Conservation (phyloP, 2,329 filamentous ascomycete species). For the Lasiodiplodia hormozganensis region DNA sequence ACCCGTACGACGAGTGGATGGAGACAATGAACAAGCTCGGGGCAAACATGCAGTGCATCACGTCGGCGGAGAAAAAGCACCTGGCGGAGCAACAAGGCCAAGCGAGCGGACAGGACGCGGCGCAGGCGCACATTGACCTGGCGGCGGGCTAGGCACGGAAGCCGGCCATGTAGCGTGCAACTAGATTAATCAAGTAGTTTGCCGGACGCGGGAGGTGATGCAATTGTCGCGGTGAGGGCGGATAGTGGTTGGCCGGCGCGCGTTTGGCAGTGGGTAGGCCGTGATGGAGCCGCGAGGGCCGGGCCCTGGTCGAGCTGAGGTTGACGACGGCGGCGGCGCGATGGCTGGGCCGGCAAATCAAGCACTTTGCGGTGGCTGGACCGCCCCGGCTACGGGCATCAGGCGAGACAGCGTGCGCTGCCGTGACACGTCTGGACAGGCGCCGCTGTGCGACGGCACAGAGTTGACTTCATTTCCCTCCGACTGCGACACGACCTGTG, state of each 20-base stretch:
- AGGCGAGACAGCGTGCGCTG: slow-evolving; percentile 15
- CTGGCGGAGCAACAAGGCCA: slow-evolving; percentile 52
- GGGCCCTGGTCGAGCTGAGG: slow-evolving; percentile 25
- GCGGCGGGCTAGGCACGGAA: slow-evolving; percentile 38
- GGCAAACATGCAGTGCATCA: slow-evolving; percentile 88
- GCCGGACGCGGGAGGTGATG: slow-evolving; percentile 26
- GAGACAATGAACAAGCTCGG: slow-evolving; percentile 95
- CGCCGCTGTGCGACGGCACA: slow-evolving; percentile 4
- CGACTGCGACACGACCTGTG: neutral
- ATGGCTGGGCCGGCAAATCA: neutral
- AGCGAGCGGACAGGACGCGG: slow-evolving; percentile 10
- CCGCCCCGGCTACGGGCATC: slow-evolving; percentile 8
- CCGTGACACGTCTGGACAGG: neutral
- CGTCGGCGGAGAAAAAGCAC: slow-evolving; percentile 77
- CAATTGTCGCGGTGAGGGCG: slow-evolving; percentile 2
- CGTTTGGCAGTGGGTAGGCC: slow-evolving; percentile 9
- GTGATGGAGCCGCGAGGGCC: slow-evolving; percentile 16
- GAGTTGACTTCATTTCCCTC: slow-evolving; percentile 18
- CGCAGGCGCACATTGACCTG: slow-evolving; percentile 38
- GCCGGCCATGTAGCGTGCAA: slow-evolving; percentile 16
- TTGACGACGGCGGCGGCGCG: slow-evolving; percentile 3
- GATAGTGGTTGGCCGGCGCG: neutral
- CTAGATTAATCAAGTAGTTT: slow-evolving; percentile 19
- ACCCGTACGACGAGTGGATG: slow-evolving; percentile 88
- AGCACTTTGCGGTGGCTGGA: slow-evolving; percentile 23